A percentile compares a stretch with the other conserved stretches of the same genome.
These are phyloP conservation scores for Mikania micrantha DNA, from an alignment of 129 eudicot genomes.

Conservation along the genomic window DNA sequence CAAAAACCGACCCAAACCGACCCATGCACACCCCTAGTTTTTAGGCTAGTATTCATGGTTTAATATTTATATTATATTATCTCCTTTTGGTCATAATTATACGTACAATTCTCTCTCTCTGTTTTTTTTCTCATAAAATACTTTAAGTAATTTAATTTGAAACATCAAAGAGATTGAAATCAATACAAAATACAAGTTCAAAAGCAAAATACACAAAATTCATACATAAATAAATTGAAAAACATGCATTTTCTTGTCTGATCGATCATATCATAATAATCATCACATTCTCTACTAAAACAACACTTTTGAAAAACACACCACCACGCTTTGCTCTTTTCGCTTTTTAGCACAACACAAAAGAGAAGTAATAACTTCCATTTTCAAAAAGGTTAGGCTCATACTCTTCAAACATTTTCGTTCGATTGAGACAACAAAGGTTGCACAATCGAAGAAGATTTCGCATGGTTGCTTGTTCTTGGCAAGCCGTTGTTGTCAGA, in stretches of 20 bases:
- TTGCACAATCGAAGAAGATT: slow-evolving; percentile 67
- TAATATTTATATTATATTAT: no score
- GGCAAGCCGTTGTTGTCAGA: slow-evolving; percentile 36
- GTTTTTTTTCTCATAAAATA: no score
- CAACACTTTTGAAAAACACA: slow-evolving; percentile 11
- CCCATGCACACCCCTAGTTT: no score
- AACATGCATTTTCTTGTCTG: slow-evolving; percentile 1
- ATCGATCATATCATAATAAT: slow-evolving; percentile 20
- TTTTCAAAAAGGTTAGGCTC: slow-evolving; percentile 10
- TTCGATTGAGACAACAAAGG: slow-evolving; percentile 64
- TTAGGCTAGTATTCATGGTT: no score
- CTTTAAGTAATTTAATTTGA: not conserved
- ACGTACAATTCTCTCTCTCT: no score
- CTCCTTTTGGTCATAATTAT: no score
- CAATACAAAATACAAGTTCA: not conserved
- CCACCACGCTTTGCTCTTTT: slow-evolving; percentile 16
- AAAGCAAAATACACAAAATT: slow-evolving; percentile 3
- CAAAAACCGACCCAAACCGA: no score
- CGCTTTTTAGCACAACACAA: not conserved
- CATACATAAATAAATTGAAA: slow-evolving; percentile 5
- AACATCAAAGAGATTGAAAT: not conserved
- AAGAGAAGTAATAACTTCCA: slow-evolving; percentile 12
- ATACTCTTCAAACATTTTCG: slow-evolving; percentile 40
- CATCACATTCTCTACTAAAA: slow-evolving; percentile 12
- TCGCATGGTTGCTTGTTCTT: slow-evolving; percentile 35